A percentile compares a stretch with the other conserved stretches of the same genome.
These are phyloP conservation scores for Peribolospora baueri DNA, from an alignment of 768 basidiomycete species.

Conservation along the genomic window DNA sequence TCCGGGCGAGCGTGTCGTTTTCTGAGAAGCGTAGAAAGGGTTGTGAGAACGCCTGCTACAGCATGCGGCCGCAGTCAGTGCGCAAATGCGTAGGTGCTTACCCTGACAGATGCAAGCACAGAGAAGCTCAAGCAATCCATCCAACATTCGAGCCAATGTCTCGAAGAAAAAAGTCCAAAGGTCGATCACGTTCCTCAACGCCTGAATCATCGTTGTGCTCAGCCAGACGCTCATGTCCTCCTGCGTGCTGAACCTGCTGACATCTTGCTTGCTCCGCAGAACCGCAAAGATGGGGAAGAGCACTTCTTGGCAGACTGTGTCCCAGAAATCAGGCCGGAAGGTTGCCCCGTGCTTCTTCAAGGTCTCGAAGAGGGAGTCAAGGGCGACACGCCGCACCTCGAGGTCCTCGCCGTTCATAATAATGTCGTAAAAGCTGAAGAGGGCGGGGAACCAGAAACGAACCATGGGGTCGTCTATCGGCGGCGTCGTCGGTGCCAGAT, in stretches of 20 bases:
- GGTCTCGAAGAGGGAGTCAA: constrained; percentile 88
- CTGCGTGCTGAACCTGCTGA: constrained; percentile 78
- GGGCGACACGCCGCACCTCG: constrained; percentile 72
- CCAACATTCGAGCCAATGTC: constrained; percentile 64
- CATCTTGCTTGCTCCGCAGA: constrained; percentile 70
- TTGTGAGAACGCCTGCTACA: not conserved
- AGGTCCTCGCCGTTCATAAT: constrained; percentile 99
- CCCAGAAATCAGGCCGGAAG: constrained; percentile 87
- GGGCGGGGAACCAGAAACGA: constrained; percentile 84
- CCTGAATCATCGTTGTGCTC: constrained; percentile 96
- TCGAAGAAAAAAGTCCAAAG: constrained; percentile 90
- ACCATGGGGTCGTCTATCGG: constrained; percentile 50
- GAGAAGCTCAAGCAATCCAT: constrained; percentile 75
- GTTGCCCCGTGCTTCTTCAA: constrained; percentile 66
- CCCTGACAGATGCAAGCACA: constrained; percentile 98
- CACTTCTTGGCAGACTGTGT: constrained; percentile 83
- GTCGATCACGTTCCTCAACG: constrained; percentile 78
- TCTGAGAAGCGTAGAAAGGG: constrained; percentile 28
- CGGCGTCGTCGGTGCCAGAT: constrained; percentile 13
- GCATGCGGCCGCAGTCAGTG: not conserved
- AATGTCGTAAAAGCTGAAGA: constrained; percentile 97
- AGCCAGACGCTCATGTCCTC: constrained; percentile 99
- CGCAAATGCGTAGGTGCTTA: constrained; percentile 18
- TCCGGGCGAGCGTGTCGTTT: constrained; percentile 89
- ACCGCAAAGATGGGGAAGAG: constrained; percentile 97